phyloP scores from a whole-genome alignment of 2,329 filamentous ascomycete species.

The Scedosporium dehoogii region DNA sequence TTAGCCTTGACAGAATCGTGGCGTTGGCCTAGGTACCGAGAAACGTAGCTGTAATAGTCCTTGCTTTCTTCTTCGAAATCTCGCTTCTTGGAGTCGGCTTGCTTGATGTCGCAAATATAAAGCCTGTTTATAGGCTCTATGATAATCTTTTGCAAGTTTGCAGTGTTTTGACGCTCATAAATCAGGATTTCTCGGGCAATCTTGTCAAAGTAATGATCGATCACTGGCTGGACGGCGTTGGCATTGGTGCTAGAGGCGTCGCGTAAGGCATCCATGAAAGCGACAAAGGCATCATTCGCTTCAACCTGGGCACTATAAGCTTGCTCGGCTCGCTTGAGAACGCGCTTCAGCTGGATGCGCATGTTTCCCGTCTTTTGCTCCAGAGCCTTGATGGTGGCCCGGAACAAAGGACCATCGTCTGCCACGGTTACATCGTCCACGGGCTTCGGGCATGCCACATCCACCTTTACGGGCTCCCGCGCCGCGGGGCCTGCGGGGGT shows the following conservation, averaged over 20 bases:
- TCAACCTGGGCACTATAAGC: conserved; percentile 69
- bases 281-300: conserved; percentile 75
- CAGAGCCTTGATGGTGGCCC: conserved; percentile 90
- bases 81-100: conserved; percentile 91
- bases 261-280: conserved; percentile 75
- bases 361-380: conserved; percentile 96
- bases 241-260: conserved; percentile 87
- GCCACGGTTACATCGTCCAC: conserved; percentile 75
- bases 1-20: conserved; percentile 96
- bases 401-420: conserved; percentile 90
- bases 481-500: conserved; percentile 5
- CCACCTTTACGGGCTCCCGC: conserved; percentile 62
- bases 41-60: conserved; percentile 94
- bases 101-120: conserved; percentile 94
- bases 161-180: conserved; percentile 78
- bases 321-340: conserved; percentile 87
- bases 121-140: conserved; percentile 89
- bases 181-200: conserved; percentile 82
- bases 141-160: conserved; percentile 81
- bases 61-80: conserved; percentile 99
- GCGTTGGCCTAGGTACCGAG: conserved; percentile 89
- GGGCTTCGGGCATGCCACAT: conserved; percentile 76
- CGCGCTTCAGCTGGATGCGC: conserved; percentile 89
- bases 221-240: conserved; percentile 90
- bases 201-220: conserved; percentile 97